Base-by-base conservation (phyloP, 139 green algal genomes). In the Chlorella sp. region DNA sequence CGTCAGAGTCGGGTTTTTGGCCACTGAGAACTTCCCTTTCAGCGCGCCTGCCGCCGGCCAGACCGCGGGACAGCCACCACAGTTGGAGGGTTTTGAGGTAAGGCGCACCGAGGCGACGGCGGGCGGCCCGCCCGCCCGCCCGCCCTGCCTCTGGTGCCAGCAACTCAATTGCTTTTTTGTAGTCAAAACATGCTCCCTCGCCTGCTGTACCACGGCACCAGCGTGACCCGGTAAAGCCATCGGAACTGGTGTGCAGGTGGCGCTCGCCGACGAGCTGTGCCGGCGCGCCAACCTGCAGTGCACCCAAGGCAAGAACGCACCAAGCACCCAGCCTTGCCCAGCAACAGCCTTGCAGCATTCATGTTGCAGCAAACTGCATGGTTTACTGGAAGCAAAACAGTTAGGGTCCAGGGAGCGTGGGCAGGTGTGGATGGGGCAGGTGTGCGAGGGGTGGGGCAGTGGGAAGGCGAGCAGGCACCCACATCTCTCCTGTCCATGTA, bases 241-340 rank as follows among this genome's bases (percentile, higher is more conserved):
- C 48, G 48, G 5, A 57, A 57, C 48, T 57, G 48, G 48, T 57
- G 48, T 9, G 34, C 82, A 87, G 83, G 83, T 87, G 37, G 22
- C 61, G 0, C 34, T 88, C 19, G 80, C 80, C 40, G 66, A 88
- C 3, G 84, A 68, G 14, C 30, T 88, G 68, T 88, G 84, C 39
- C 12, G 64, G 2, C 11, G 21, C 2, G 84, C 84, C 42, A 53
- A 42, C 36, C 37, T 81, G 14, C 64, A 66, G 1, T 88, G 84
- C 84, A 88, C 84, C 0, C 32, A 57, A 86, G 81, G 81, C 69
- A 32, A 12, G 32, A 12, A 12, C 3, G 12, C 14, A 5, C 9
- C 28, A n/a, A 40, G 73, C 73, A 40, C 30, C 73, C 73, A 42
- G 64, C 22, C 2, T 32, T 32, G 22, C 2, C 11, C 64, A 71